Percentiles rank a stretch among this genome's conserved stretches.
These are phyloP conservation scores for Trametes maxima DNA, from an alignment of 768 basidiomycete species.

Conservation along the genomic window DNA sequence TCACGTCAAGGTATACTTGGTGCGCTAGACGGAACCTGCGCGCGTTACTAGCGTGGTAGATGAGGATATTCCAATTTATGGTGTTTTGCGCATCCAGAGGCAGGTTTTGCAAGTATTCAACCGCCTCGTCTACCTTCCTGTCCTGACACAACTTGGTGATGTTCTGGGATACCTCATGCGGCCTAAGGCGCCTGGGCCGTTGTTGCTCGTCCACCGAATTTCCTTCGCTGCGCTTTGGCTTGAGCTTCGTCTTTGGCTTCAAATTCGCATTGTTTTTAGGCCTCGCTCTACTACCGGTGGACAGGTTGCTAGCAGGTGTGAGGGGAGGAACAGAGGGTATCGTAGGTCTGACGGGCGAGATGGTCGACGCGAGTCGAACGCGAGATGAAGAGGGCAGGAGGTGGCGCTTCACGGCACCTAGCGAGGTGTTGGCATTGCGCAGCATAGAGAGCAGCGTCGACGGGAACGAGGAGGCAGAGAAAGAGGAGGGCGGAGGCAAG, in stretches of 20 bases:
- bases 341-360: neutral
- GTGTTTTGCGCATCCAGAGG: conserved; percentile 77
- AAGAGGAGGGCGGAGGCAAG: neutral
- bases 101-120: conserved; percentile 64
- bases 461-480: neutral
- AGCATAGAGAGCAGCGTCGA: conserved; percentile 10
- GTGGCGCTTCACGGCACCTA: neutral
- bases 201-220: neutral
- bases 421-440: conserved; percentile 7
- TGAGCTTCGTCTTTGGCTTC: neutral
- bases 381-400: neutral
- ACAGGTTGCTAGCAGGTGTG: neutral
- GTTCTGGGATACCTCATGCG: conserved; percentile 61
- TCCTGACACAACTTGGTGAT: conserved; percentile 58
- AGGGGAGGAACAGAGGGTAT: neutral
- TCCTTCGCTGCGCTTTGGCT: neutral
- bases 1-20: conserved; percentile 69
- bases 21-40: conserved; percentile 61
- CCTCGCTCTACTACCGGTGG: neutral
- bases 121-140: conserved; percentile 62
- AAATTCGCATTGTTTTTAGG: neutral
- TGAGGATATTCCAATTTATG: conserved; percentile 78
- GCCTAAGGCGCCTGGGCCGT: conserved; percentile 41
- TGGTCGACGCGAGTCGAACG: neutral
- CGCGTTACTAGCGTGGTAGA: conserved; percentile 62